phyloP scores from a whole-genome alignment of 2,329 filamentous ascomycete species.

The Kalaharituber pfeilii region DNA sequence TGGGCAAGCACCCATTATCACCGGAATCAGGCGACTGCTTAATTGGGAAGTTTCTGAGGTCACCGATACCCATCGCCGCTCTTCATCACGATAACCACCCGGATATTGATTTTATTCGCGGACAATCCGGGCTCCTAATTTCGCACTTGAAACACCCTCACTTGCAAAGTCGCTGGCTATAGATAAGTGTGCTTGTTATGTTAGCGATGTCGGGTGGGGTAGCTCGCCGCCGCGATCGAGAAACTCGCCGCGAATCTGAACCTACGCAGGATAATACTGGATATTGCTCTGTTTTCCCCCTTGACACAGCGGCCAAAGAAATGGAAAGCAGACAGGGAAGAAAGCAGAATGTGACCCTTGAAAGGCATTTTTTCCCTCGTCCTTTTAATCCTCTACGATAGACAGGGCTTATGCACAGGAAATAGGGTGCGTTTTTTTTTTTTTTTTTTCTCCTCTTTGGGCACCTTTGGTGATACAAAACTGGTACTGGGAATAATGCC shows the following conservation, averaged over 20 bases:
- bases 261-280: too few species aligned
- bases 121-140: not conserved
- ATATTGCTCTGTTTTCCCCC: not conserved
- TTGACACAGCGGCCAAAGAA: not conserved
- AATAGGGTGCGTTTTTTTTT: too few species aligned
- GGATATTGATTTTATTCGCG: not conserved
- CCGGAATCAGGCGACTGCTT: not conserved
- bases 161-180: not conserved
- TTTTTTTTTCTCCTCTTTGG: too few species aligned
- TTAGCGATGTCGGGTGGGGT: not conserved
- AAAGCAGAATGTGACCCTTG: not conserved
- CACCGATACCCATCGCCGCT: not conserved
- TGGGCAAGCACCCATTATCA: not conserved
- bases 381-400: not conserved
- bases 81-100: not conserved
- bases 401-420: not conserved
- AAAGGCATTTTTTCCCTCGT: not conserved
- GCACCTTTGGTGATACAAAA: too few species aligned
- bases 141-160: not conserved
- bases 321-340: not conserved
- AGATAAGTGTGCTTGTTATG: not conserved
- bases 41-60: not conserved
- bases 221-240: not conserved
- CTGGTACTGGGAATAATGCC: too few species aligned
- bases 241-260: not conserved